Percentiles rank a stretch among this genome's conserved stretches.
Evolutionary conservation across 1,139 yeast genomes (phyloP).

Genomic region (Geotrichum siamense): DNA sequence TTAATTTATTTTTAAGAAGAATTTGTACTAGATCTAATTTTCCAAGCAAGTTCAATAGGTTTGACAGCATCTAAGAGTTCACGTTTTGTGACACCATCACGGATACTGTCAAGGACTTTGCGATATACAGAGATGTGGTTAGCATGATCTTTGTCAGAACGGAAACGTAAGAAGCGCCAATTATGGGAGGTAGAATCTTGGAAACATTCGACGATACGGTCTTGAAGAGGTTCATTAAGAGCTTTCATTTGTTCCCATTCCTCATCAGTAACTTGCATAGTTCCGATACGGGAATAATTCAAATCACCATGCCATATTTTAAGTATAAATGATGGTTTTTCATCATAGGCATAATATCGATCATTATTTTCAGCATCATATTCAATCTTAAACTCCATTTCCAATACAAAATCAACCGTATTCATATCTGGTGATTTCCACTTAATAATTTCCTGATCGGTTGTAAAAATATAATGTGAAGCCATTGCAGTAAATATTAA

Average conservation of each 20-base stretch:
- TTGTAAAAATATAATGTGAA: slow-evolving; percentile 80
- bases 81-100: slow-evolving; percentile 76
- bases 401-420: slow-evolving; percentile 77
- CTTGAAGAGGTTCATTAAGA: slow-evolving; percentile 74
- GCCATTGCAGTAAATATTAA: slow-evolving; percentile 87
- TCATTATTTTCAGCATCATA: slow-evolving; percentile 64
- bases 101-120: slow-evolving; percentile 74
- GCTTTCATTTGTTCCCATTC: slow-evolving; percentile 78
- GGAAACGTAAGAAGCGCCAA: slow-evolving; percentile 82
- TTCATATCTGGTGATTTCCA: slow-evolving; percentile 98
- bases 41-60: slow-evolving; percentile 44
- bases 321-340: slow-evolving; percentile 60
- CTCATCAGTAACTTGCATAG: slow-evolving; percentile 52
- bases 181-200: slow-evolving; percentile 47
- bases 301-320: slow-evolving; percentile 76
- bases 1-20: no score
- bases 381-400: slow-evolving; percentile 51
- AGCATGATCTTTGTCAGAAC: slow-evolving; percentile 88
- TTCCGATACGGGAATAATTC: slow-evolving; percentile 59
- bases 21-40: background rate
- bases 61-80: slow-evolving; percentile 48
- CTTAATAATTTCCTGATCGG: slow-evolving; percentile 67
- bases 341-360: slow-evolving; percentile 70
- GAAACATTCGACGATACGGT: slow-evolving; percentile 82
- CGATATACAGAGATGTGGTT: slow-evolving; percentile 76